Base-by-base conservation (phyloP, 2,329 filamentous ascomycete species). In the Grosmannia serpens region DNA sequence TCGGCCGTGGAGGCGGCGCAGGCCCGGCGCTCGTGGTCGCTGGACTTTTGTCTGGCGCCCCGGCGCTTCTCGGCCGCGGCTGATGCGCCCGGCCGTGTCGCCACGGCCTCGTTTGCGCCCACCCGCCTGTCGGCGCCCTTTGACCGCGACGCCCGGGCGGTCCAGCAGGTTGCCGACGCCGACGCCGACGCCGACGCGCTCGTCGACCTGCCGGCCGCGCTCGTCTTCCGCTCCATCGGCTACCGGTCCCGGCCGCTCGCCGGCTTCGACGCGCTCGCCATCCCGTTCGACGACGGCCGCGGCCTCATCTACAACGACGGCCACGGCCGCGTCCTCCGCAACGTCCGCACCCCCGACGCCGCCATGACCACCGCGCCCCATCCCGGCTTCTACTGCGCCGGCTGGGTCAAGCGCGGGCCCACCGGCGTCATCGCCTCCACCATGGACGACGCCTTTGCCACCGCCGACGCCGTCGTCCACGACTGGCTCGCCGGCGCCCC, bases 391-490 rank as follows among this genome's bases (percentile, higher is more conserved):
- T 99, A 99, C 73, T 95, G 91, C 64, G 88, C 92, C 20, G 94
- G 94, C 0, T 99, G 94, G 94, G 91, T 96, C 11, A 97, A 97
- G 74, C 83, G 87, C 41, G 94, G 94, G 0, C 92, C 94, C 0
- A 96, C 91, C 0, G 94, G 94, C 2, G 91, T 97, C 4, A 99
- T 99, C 69, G 92, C 92, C 1, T 91, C 87, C 33, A 99, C 94
- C 0, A 95, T 99, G 90, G 83, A 87, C 60, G 94, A 99, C 70
- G 92, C 94, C 0, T 99, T 97, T 67, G 80, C 82, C 10, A 96
- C 91, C 0, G 94, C 85, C 1, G 91, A 96, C 68, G 84, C 87
- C 3, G 88, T 99, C 62, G 82, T 82, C 0, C 74, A 81, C n/a
- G 94, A 99, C 68, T 92, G 90, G 87, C 64, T 69, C 20, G 67